These are phyloP conservation scores for Colletotrichum salicis DNA, from an alignment of 2,329 filamentous ascomycete genomes.

Conservation along the genomic window DNA sequence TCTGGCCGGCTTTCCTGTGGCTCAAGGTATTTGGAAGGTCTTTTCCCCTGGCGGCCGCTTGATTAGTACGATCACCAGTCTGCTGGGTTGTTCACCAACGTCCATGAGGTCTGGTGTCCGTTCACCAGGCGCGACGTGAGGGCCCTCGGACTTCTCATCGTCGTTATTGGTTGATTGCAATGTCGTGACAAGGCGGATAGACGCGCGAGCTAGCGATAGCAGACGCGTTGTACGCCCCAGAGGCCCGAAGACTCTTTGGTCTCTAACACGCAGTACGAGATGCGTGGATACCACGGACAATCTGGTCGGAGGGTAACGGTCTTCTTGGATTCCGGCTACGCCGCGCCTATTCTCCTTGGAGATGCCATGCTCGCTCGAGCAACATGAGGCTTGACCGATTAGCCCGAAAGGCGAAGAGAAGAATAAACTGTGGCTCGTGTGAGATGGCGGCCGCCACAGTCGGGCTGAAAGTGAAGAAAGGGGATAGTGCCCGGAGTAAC, in stretches of 20 bases:
- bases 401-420: not conserved
- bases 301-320: slow-evolving; percentile 6
- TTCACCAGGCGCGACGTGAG: not conserved
- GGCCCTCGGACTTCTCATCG: not conserved
- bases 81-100: not conserved
- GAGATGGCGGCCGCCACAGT: slow-evolving; percentile 22
- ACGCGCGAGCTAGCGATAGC: not conserved
- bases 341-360: not conserved
- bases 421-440: slow-evolving; percentile 27
- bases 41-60: not conserved
- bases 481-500: not conserved
- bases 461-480: slow-evolving; percentile 4
- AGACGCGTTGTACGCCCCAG: not conserved
- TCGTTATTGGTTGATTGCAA: not conserved
- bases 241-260: not conserved
- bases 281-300: slow-evolving; percentile 12
- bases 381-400: not conserved
- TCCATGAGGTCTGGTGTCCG: not conserved
- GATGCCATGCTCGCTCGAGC: not conserved
- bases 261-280: not conserved
- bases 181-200: slow-evolving; percentile 8
- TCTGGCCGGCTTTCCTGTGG: slow-evolving; percentile 9
- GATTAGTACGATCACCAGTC: not conserved
- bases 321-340: not conserved
- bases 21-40: not conserved